A percentile compares a stretch with the other conserved stretches of the same genome.
Conservation (phyloP, 495 filamentous ascomycete genomes). For the Trichocladium uniseriatum region DNA sequence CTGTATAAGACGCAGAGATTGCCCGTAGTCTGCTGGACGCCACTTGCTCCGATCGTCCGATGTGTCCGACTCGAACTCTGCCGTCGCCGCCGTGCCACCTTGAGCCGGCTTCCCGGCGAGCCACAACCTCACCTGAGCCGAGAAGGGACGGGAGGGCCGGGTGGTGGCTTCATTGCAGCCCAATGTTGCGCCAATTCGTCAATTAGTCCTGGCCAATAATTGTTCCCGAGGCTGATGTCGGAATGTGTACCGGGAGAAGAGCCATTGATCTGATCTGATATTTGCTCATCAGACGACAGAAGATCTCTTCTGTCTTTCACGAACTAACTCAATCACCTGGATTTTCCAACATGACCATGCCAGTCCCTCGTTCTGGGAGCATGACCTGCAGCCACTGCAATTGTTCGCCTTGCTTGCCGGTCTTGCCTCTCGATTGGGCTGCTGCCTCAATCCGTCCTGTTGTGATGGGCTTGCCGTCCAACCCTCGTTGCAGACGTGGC, state of each 20-base stretch:
- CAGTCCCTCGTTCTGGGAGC: too few relatives aligned
- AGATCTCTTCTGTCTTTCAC: too few relatives aligned
- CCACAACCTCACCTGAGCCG: not conserved
- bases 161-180: conserved; percentile 10
- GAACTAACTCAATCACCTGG: too few relatives aligned
- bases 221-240: too few relatives aligned
- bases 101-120: conserved; percentile 2
- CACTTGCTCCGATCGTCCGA: conserved; percentile 7
- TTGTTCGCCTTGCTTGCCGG: not conserved
- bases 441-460: conserved; percentile 6
- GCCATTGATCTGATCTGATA: not conserved
- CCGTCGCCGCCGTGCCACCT: not conserved
- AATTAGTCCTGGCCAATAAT: conserved; percentile 1
- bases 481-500: conserved; percentile 43
- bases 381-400: not conserved
- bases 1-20: not conserved
- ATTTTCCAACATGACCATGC: too few relatives aligned
- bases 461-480: conserved; percentile 30
- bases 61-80: conserved; percentile 6
- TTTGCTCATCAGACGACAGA: not conserved
- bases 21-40: not conserved
- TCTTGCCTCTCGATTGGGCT: conserved; percentile 3
- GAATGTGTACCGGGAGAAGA: too few relatives aligned
- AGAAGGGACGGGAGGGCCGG: not conserved
- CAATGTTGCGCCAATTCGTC: conserved; percentile 11